These are phyloP conservation scores for Thuidium tamariscinum DNA, from an alignment of 225 moss, liverwort and hornwort genomes.

Conservation along the genomic window DNA sequence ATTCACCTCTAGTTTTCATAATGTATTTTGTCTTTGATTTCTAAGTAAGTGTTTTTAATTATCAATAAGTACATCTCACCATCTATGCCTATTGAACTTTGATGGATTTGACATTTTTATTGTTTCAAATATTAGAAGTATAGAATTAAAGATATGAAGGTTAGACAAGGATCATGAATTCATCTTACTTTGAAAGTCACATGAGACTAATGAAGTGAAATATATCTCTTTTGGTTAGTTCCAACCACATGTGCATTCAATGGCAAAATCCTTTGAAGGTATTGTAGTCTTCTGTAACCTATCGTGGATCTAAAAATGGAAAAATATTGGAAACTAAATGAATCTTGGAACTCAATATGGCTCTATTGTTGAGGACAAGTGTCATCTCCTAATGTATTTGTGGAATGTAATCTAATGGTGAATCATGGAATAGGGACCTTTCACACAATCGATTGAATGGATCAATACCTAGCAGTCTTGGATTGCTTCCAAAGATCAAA, in stretches of 20 bases:
- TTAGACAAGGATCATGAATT: neutral
- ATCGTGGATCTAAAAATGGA: neutral
- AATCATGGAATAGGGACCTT: constrained; percentile 45
- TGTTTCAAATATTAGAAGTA: neutral
- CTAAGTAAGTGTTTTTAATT: neutral
- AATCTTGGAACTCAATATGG: neutral
- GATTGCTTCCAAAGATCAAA: constrained; percentile 30
- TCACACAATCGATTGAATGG: constrained; percentile 67
- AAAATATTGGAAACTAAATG: neutral
- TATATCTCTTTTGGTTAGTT: too few species aligned
- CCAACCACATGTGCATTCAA: neutral
- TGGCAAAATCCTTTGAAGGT: fast-evolving
- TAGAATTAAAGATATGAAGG: neutral
- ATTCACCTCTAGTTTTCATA: neutral
- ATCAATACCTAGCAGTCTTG: constrained; percentile 59
- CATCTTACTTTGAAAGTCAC: neutral
- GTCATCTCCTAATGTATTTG: neutral
- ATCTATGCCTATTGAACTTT: too few species aligned
- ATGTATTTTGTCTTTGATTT: neutral
- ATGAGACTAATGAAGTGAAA: neutral
- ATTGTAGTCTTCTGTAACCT: neutral
- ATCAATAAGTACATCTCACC: neutral
- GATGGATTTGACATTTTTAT: neutral
- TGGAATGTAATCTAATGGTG: neutral
- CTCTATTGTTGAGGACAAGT: too few species aligned